Conservation (phyloP, 495 filamentous ascomycete species). For the Jackrogersella minutella region DNA sequence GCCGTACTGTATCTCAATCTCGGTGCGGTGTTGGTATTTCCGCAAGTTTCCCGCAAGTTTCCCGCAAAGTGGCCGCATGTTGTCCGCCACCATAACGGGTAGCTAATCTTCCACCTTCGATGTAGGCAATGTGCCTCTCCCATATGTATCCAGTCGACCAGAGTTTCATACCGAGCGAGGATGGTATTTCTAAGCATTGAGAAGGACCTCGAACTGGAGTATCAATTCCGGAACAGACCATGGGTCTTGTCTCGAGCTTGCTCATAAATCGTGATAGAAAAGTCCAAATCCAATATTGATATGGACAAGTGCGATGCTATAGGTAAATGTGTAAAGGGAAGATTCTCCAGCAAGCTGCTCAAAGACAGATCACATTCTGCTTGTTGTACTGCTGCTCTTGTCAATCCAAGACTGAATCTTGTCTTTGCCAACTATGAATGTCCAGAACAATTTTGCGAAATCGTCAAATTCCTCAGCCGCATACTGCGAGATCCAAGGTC, state of each 20-base stretch:
- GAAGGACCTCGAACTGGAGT: too few species aligned
- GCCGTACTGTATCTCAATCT: background rate
- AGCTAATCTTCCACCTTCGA: background rate
- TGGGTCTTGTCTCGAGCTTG: too few species aligned
- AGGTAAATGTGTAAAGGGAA: too few species aligned
- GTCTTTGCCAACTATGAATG: background rate
- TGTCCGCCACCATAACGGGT: background rate
- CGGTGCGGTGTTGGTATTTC: background rate
- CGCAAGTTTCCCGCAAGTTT: conserved; percentile 1
- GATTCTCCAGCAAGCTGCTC: too few species aligned
- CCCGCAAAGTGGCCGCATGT: background rate
- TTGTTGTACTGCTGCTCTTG: background rate
- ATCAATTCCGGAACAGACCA: too few species aligned
- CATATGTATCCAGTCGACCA: background rate
- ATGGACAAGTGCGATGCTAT: too few species aligned
- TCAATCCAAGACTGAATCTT: conserved; percentile 5
- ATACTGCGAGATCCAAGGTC: background rate
- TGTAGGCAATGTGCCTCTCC: background rate
- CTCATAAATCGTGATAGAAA: too few species aligned
- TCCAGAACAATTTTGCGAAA: background rate
- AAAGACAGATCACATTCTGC: background rate
- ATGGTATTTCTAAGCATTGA: too few species aligned
- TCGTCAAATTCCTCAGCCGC: background rate
- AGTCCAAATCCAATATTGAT: too few species aligned
- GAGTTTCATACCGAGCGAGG: too few species aligned